These are phyloP conservation scores for Microstegium vimineum DNA, from an alignment of 176 grass and related monocot species.

Conservation along the genomic window DNA sequence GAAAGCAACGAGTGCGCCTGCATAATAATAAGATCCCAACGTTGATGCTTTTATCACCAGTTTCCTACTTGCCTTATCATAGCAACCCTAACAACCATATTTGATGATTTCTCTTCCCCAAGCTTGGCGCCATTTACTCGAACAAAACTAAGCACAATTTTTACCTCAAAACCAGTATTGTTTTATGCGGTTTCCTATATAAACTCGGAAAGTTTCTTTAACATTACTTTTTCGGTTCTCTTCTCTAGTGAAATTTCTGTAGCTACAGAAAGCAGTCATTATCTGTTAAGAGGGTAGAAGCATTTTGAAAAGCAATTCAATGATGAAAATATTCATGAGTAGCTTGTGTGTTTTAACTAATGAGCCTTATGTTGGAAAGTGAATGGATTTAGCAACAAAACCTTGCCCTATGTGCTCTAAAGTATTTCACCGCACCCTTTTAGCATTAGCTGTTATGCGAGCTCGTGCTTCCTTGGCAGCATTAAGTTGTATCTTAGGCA, in stretches of 20 bases:
- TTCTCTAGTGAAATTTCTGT: neutral
- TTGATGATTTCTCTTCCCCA: neutral
- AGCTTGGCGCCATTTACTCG: neutral
- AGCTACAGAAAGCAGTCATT: neutral
- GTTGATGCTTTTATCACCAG: neutral
- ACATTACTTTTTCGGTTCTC: neutral
- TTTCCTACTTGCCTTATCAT: neutral
- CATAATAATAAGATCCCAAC: neutral
- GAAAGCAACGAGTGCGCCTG: neutral
- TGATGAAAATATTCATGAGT: neutral
- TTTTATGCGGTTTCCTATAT: neutral
- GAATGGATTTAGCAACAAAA: neutral
- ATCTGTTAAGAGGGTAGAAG: neutral
- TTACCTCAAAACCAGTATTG: neutral
- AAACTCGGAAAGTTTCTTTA: neutral
- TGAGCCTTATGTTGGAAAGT: neutral
- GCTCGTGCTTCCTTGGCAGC: neutral
- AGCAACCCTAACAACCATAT: neutral
- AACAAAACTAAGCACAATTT: neutral
- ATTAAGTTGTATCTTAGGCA: neutral
- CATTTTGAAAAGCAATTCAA: neutral
- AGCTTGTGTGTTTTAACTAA: neutral
- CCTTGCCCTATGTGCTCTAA: neutral
- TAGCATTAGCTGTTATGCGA: neutral
- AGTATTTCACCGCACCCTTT: neutral